Base-by-base conservation (phyloP, 768 basidiomycete species). In the Psilocybe cubensis region DNA sequence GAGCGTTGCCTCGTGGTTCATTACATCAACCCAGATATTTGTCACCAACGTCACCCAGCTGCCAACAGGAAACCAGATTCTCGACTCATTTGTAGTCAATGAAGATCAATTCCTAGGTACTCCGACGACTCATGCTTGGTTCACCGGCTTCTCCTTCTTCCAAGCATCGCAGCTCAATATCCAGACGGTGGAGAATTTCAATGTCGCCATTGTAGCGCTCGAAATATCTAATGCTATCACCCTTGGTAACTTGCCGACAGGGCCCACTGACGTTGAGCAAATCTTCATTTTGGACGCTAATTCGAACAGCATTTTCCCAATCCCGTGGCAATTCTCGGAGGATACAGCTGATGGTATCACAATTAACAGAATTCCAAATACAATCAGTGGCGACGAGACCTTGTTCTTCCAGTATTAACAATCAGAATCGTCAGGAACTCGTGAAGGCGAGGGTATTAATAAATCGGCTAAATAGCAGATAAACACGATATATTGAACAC, bases 71-170 rank as follows among this genome's bases (percentile, higher is more conserved):
- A 3, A 17, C 3, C 28, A n/a, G 23, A 11, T 18, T 21, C 20
- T 45, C 3, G 25, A 43, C 7, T 29, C 53, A 10, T 54, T 54
- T 28, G 33, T 54, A 25, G 14, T 54, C 42, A 46, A 54, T 10
- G 28, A 45, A 18, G 53, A 54, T 21, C 21, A 54, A 8, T 54
- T 54, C 35, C 11, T 43, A 11, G 53, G 53, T 2, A 54, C 42
- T 20, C 42, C 42, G 6, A 44, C 25, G 2, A 42, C 53, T 2
- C 53, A 54, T 33, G 28, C 43, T 7, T 54, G 53, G 53, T 54
- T 29, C 27, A 28, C 17, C 9, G 53, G 53, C 8, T 54, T 54
- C 29, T 7, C 17, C 10, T 25, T 12, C 11, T 46, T 29, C 28
- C 40, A 25, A 11, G 42, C 27, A 45, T 14, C 53, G 3, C 9